Conservation (phyloP, 1,284 basidiomycete species). For the Meira nashicola region DNA sequence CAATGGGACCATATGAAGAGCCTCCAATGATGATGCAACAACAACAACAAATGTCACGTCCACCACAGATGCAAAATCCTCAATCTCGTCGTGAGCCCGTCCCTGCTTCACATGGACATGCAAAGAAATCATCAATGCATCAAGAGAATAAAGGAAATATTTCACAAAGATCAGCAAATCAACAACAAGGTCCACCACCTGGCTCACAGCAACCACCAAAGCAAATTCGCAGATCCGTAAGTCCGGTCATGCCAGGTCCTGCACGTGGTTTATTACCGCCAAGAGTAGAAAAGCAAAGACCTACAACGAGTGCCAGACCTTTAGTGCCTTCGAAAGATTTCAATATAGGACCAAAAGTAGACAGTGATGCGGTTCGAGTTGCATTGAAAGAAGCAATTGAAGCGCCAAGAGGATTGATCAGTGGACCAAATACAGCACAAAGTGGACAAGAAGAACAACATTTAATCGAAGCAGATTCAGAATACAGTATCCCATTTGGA, state of each 20-base stretch:
- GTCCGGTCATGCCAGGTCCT: constrained; percentile 21
- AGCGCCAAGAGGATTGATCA: background rate
- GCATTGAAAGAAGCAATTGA: constrained; percentile 35
- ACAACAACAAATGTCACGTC: background rate
- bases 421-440: background rate
- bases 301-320: background rate
- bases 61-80: background rate
- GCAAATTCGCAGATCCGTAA: constrained; percentile 5
- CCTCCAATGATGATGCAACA: too few relatives aligned
- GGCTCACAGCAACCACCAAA: background rate
- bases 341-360: constrained; percentile 41
- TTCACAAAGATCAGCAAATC: background rate
- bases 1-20: background rate
- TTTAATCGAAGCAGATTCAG: background rate
- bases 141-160: too few relatives aligned
- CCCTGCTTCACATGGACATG: too few relatives aligned
- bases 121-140: background rate
- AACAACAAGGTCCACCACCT: background rate
- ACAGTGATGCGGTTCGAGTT: constrained; percentile 49
- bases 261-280: constrained; percentile 10
- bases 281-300: constrained; percentile 1
- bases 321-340: constrained; percentile 20
- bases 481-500: background rate
- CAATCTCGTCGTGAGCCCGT: background rate
- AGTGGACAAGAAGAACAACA: background rate